Conservation (phyloP, 192 early-diverging fungal genomes). For the Phycomyces nitens region DNA sequence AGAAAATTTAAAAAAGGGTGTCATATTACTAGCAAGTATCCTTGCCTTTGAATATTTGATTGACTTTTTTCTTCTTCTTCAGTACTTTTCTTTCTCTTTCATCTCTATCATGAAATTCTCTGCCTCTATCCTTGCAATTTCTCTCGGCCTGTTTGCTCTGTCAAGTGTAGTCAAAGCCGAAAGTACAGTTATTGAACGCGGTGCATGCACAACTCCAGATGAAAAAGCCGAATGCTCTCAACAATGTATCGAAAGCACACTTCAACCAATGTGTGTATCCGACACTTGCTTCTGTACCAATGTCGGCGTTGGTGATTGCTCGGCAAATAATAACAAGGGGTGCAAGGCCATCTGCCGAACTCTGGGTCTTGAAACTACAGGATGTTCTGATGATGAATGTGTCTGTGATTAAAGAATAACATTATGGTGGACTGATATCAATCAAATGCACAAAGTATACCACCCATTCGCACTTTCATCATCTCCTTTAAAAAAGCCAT, state of each 20-base stretch:
- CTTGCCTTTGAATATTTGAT: neutral
- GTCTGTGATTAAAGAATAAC: constrained; percentile 3
- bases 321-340: constrained; percentile 5
- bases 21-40: neutral
- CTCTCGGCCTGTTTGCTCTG: neutral
- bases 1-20: neutral
- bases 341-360: constrained; percentile 9
- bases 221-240: constrained; percentile 4
- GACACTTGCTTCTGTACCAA: constrained; percentile 12
- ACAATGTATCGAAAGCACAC: neutral
- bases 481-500: too few species aligned
- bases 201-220: constrained; percentile 3
- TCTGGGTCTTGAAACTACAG: neutral
- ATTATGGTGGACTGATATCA: neutral
- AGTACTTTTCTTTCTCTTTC: neutral
- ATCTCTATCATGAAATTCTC: neutral
- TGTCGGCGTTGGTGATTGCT: constrained; percentile 5
- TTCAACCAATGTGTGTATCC: constrained; percentile 11
- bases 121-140: neutral
- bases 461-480: too few species aligned
- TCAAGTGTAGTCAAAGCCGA: neutral
- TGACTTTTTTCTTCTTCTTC: neutral
- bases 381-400: constrained; percentile 6
- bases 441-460: neutral
- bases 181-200: neutral